Evolutionary conservation across 768 basidiomycete species (phyloP).

Genomic region (Tulasnella sp.): DNA sequence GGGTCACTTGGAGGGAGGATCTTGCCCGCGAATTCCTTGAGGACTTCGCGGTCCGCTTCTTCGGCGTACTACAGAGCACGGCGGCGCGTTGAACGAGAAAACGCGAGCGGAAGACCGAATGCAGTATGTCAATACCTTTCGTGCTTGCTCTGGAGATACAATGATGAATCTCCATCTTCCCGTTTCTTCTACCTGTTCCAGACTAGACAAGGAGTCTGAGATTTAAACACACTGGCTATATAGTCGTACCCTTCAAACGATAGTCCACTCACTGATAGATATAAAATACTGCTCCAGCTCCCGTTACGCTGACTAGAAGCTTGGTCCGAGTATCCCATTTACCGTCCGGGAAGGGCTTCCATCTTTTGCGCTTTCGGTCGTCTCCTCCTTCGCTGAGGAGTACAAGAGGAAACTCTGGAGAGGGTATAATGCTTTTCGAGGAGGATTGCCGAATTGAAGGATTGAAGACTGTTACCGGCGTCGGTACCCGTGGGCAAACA

Average conservation of each 20-base stretch:
- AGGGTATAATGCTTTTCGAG: background rate
- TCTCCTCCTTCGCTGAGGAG: background rate
- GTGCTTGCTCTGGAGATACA: constrained; percentile 45
- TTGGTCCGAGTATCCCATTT: constrained; percentile 9
- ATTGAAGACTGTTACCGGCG: background rate
- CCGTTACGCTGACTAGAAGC: background rate
- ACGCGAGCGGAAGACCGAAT: background rate
- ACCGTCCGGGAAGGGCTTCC: background rate
- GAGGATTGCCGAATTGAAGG: background rate
- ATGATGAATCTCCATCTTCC: constrained; percentile 87
- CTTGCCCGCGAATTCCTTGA: constrained; percentile 38
- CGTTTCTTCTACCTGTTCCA: constrained; percentile 78
- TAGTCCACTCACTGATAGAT: constrained; percentile 3
- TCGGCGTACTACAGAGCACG: constrained; percentile 35
- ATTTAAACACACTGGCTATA: background rate
- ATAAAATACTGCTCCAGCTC: constrained; percentile 5
- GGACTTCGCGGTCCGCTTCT: constrained; percentile 30
- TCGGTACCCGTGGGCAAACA: background rate
- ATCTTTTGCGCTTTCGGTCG: background rate
- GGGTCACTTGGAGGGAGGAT: constrained; percentile 61
- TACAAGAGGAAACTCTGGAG: background rate
- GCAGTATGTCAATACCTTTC: constrained; percentile 28
- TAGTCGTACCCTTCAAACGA: background rate
- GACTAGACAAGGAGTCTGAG: constrained; percentile 30
- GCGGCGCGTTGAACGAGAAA: background rate